Conservation (phyloP, 768 basidiomycete species). For the Rhizopogon sp. region DNA sequence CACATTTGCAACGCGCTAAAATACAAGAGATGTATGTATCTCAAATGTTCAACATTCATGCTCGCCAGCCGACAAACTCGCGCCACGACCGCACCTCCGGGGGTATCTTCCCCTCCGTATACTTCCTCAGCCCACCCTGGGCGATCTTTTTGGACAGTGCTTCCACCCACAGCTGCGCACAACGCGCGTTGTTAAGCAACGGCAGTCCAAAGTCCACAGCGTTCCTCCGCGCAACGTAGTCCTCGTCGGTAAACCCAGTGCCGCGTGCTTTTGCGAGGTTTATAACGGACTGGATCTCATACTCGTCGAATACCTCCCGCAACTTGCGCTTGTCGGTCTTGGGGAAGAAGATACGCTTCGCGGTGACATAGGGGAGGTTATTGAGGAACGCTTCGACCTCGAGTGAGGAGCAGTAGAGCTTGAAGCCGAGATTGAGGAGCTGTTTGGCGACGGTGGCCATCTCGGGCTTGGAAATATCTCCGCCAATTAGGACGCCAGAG, state of each 20-base stretch:
- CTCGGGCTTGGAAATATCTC: slow-evolving; percentile 84
- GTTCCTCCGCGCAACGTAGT: slow-evolving; percentile 95
- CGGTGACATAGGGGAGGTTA: slow-evolving; percentile 66
- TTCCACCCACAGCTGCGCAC: slow-evolving; percentile 89
- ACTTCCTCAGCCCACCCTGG: slow-evolving; percentile 68
- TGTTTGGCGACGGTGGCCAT: slow-evolving; percentile 78
- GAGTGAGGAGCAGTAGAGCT: slow-evolving; percentile 84
- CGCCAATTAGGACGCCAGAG: slow-evolving; percentile 90
- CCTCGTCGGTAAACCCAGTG: slow-evolving; percentile 76
- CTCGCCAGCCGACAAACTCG: slow-evolving; percentile 76
- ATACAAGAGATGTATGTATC: background rate
- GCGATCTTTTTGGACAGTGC: slow-evolving; percentile 81
- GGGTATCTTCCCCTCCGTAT: slow-evolving; percentile 85
- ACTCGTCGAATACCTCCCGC: slow-evolving; percentile 89
- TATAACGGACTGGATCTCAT: slow-evolving; percentile 91
- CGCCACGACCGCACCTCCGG: slow-evolving; percentile 90
- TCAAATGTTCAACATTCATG: slow-evolving; percentile 30
- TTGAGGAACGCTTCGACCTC: slow-evolving; percentile 81
- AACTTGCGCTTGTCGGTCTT: slow-evolving; percentile 94
- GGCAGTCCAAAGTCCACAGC: slow-evolving; percentile 96
- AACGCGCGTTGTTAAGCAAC: slow-evolving; percentile 84
- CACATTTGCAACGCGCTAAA: too few species aligned
- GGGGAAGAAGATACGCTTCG: slow-evolving; percentile 93
- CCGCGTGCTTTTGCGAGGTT: slow-evolving; percentile 85
- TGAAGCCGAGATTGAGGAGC: slow-evolving; percentile 86